Conservation (phyloP, 345 rosid species). For the Kandelia obovata region DNA sequence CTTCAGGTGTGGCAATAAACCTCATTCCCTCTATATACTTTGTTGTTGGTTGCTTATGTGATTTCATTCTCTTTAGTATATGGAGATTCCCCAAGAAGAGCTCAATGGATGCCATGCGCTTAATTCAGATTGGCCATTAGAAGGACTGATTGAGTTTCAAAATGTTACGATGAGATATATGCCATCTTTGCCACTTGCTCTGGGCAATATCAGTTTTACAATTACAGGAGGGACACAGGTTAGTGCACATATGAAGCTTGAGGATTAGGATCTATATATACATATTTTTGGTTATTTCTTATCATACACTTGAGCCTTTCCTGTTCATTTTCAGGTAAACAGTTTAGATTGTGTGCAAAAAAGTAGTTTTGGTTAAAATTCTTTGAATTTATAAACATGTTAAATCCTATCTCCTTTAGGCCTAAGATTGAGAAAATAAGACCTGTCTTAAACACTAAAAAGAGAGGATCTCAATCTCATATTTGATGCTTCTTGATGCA, state of each 20-base stretch:
- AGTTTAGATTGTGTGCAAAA: not conserved
- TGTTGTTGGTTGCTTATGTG: not conserved
- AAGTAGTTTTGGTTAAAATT: not conserved
- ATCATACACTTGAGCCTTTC: not conserved
- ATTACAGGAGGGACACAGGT: constrained; percentile 74
- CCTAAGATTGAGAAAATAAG: not conserved
- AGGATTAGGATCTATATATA: not conserved
- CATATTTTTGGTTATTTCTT: no score
- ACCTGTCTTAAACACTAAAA: not conserved
- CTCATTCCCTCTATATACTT: not conserved
- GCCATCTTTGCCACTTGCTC: constrained; percentile 68
- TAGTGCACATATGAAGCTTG: constrained; percentile 10
- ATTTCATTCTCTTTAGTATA: constrained; percentile 40
- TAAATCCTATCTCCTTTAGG: not conserved
- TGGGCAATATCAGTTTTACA: constrained; percentile 44
- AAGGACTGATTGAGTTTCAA: constrained; percentile 67
- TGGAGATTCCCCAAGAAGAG: constrained; percentile 88
- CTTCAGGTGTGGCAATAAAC: constrained; percentile 53
- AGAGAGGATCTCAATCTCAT: not conserved
- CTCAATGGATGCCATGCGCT: constrained; percentile 43
- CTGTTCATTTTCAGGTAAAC: not conserved
- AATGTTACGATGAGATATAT: constrained; percentile 76
- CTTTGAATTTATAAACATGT: not conserved
- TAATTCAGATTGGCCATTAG: constrained; percentile 60
- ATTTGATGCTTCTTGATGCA: not conserved